These are phyloP conservation scores for Trichoderma koningiopsis DNA, from an alignment of 2,329 filamentous ascomycete genomes.

Conservation along the genomic window DNA sequence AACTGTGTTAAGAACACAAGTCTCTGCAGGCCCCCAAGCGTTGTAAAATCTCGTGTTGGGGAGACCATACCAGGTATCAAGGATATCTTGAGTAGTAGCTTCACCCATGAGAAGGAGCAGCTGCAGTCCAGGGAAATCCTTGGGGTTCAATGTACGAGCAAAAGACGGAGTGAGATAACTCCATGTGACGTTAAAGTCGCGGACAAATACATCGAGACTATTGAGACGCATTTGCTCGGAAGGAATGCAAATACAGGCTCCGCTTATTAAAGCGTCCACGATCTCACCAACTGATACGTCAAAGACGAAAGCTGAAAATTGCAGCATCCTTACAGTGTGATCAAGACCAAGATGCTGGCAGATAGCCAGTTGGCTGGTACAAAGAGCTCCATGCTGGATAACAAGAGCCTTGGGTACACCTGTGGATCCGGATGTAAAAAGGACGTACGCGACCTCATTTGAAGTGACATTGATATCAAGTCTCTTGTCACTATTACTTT, in stretches of 20 bases:
- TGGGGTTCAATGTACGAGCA: neutral
- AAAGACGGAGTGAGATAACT: conserved; percentile 25
- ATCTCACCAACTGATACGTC: conserved; percentile 26
- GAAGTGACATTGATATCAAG: neutral
- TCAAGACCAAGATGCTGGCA: neutral
- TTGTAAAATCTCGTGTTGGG: conserved; percentile 26
- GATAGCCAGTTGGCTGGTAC: neutral
- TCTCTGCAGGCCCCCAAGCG: conserved; percentile 30
- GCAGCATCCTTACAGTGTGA: neutral
- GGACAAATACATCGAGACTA: conserved; percentile 21
- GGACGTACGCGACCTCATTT: neutral
- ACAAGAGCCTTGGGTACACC: conserved; percentile 17
- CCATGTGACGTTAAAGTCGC: conserved; percentile 18
- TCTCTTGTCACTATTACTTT: neutral
- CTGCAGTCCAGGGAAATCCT: conserved; percentile 18
- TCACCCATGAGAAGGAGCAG: conserved; percentile 25
- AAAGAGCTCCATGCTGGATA: conserved; percentile 19
- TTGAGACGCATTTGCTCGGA: conserved; percentile 25
- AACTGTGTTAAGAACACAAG: conserved; percentile 10
- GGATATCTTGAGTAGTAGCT: conserved; percentile 9
- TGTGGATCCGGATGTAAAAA: conserved; percentile 23
- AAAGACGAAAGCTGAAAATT: conserved; percentile 24
- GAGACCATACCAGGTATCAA: conserved; percentile 25
- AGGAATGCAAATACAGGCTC: conserved; percentile 16
- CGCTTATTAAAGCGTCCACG: conserved; percentile 14